Conservation (phyloP, 768 basidiomycete species). For the Boletus speciosus region DNA sequence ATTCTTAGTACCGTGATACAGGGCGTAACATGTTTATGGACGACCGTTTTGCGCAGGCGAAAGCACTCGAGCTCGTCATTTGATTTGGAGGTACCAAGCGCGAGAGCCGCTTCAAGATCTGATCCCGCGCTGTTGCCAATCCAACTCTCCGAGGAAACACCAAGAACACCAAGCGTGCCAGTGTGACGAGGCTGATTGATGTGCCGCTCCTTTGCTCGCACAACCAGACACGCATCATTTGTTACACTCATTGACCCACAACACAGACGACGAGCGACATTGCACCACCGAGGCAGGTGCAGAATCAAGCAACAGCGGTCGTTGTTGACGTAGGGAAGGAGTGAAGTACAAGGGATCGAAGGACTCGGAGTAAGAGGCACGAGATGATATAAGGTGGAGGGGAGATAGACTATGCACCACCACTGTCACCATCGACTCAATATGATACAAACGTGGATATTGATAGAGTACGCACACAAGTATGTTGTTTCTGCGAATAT, state of each 20-base stretch:
- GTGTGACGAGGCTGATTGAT: conserved; percentile 10
- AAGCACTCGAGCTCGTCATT: conserved; percentile 8
- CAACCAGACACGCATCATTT: conserved; percentile 3
- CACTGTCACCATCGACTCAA: conserved; percentile 43
- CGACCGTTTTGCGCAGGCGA: conserved; percentile 1
- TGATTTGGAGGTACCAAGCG: conserved; percentile 22
- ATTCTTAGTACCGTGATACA: conserved; percentile 14
- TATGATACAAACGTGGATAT: conserved; percentile 9
- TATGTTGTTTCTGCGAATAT: conserved; percentile 79
- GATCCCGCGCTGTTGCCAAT: conserved; percentile 3
- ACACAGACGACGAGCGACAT: neutral
- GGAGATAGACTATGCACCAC: conserved; percentile 59
- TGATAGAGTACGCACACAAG: conserved; percentile 72
- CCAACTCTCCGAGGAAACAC: conserved; percentile 1
- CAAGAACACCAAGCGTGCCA: neutral
- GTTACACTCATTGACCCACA: neutral
- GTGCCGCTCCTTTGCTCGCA: neutral
- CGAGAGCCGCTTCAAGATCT: conserved; percentile 18
- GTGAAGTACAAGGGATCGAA: conserved; percentile 18
- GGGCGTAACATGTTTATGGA: conserved; percentile 41
- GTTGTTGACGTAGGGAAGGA: conserved; percentile 14
- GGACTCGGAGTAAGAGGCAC: conserved; percentile 11
- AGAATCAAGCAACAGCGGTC: neutral
- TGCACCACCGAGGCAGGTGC: neutral
- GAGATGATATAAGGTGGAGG: conserved; percentile 2